A percentile compares a stretch with the other conserved stretches of the same genome.
Conservation (phyloP, 2,329 filamentous ascomycete species). For the Shiraia bambusicola region DNA sequence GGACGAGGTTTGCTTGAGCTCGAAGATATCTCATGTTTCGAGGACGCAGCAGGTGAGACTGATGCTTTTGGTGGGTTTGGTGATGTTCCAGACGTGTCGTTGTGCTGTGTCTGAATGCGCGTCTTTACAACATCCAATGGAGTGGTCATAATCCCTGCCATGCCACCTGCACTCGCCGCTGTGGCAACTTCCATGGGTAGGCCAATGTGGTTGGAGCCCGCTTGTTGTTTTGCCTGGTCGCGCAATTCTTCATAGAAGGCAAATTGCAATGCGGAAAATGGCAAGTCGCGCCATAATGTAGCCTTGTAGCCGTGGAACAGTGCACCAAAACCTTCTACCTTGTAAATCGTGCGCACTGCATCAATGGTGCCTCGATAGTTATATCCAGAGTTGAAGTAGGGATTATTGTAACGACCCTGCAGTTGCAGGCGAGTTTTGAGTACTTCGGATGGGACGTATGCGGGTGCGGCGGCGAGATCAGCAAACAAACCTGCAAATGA, state of each 20-base stretch:
- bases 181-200: conserved; percentile 83
- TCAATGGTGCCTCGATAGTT: conserved; percentile 88
- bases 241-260: conserved; percentile 98
- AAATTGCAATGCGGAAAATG: conserved; percentile 95
- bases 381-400: conserved; percentile 89
- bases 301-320: conserved; percentile 98
- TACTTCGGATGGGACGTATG: conserved; percentile 97
- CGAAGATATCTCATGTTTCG: conserved; percentile 35
- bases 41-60: conserved; percentile 20
- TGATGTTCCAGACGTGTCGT: conserved; percentile 38
- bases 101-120: conserved; percentile 88
- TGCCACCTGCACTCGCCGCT: conserved; percentile 82
- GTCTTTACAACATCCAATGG: conserved; percentile 98
- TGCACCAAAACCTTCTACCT: conserved; percentile 77
- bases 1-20: conserved; percentile 28
- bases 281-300: conserved; percentile 88
- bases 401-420: conserved; percentile 93
- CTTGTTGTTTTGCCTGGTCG: conserved; percentile 74
- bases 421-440: conserved; percentile 96
- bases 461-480: conserved; percentile 84
- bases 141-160: conserved; percentile 92
- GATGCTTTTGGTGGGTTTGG: conserved; percentile 16
- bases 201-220: conserved; percentile 80
- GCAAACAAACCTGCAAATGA: conserved; percentile 73
- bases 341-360: conserved; percentile 81